Conservation (phyloP, 225 moss, liverwort and hornwort genomes). For the Bryoerythrophyllum caledonicum region DNA sequence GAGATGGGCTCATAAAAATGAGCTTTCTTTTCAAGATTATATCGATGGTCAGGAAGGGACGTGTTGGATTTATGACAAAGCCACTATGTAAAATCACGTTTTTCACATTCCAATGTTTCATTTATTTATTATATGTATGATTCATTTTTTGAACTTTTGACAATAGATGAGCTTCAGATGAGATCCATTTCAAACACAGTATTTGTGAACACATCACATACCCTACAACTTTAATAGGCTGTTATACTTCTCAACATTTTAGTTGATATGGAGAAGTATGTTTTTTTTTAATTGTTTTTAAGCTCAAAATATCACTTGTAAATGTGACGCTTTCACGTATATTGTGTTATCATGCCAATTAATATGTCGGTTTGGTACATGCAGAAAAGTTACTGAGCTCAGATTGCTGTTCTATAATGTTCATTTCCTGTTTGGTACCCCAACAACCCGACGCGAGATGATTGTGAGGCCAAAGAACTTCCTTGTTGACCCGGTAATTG, state of each 20-base stretch:
- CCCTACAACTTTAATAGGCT: too few species aligned
- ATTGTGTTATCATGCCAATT: too few species aligned
- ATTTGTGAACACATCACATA: too few species aligned
- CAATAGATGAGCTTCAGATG: too few species aligned
- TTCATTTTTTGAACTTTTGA: too few species aligned
- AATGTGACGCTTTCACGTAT: background rate
- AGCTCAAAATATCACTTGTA: too few species aligned
- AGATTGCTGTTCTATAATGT: constrained; percentile 18
- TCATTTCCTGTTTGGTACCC: constrained; percentile 21
- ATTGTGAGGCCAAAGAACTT: constrained; percentile 39
- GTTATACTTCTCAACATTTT: too few species aligned
- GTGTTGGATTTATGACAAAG: constrained; percentile 48
- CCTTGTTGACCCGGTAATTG: constrained; percentile 30
- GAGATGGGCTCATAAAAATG: constrained; percentile 29
- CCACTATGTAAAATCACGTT: constrained; percentile 29
- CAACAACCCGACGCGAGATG: constrained; percentile 19
- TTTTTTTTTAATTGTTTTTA: too few species aligned
- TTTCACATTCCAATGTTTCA: background rate
- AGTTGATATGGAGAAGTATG: too few species aligned
- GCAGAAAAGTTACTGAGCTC: constrained; percentile 23
- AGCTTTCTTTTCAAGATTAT: constrained; percentile 15
- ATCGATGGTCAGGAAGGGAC: constrained; percentile 34
- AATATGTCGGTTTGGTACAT: background rate
- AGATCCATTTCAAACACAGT: too few species aligned
- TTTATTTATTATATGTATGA: too few species aligned